These are phyloP conservation scores for Ustanciosporium gigantosporum DNA, from an alignment of 1,284 basidiomycete species.

Conservation along the genomic window DNA sequence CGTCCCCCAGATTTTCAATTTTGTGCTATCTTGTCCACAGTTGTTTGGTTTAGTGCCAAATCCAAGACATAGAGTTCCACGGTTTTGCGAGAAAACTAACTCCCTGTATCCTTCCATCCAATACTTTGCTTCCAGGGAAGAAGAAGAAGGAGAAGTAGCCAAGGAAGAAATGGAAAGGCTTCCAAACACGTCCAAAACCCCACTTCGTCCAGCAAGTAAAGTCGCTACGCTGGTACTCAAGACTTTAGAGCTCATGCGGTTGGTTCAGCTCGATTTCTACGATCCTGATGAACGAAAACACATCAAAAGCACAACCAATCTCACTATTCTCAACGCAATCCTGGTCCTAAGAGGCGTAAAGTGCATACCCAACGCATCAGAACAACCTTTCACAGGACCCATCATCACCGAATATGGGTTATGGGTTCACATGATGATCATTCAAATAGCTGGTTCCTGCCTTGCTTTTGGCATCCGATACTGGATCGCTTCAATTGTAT, in stretches of 20 bases:
- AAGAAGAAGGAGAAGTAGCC: too few species aligned
- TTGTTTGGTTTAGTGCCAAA: slow-evolving; percentile 90
- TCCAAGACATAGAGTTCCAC: slow-evolving; percentile 88
- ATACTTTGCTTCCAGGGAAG: slow-evolving; percentile 10
- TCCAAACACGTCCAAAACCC: slow-evolving; percentile 7
- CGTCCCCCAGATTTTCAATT: slow-evolving; percentile 97
- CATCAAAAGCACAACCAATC: slow-evolving; percentile 49
- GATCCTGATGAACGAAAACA: neutral
- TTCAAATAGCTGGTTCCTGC: slow-evolving; percentile 43
- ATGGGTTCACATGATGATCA: slow-evolving; percentile 46
- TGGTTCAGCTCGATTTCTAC: slow-evolving; percentile 38
- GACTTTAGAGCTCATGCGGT: slow-evolving; percentile 7
- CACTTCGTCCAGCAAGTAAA: slow-evolving; percentile 4
- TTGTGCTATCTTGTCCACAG: slow-evolving; percentile 90
- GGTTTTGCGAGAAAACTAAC: slow-evolving; percentile 13
- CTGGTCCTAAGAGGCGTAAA: slow-evolving; percentile 48
- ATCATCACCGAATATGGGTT: slow-evolving; percentile 38
- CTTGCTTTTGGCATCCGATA: slow-evolving; percentile 56
- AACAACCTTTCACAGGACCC: slow-evolving; percentile 11
- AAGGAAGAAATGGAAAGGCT: neutral
- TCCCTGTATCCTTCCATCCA: slow-evolving; percentile 42
- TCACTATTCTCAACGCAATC: slow-evolving; percentile 56
- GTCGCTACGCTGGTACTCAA: slow-evolving; percentile 16
- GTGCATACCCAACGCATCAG: neutral
- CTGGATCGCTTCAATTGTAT: slow-evolving; percentile 49